Evolutionary conservation across 2,329 filamentous ascomycete genomes (phyloP), one percentile per base, ranked within the genome.

Genomic region (Ustulina deusta): DNA sequence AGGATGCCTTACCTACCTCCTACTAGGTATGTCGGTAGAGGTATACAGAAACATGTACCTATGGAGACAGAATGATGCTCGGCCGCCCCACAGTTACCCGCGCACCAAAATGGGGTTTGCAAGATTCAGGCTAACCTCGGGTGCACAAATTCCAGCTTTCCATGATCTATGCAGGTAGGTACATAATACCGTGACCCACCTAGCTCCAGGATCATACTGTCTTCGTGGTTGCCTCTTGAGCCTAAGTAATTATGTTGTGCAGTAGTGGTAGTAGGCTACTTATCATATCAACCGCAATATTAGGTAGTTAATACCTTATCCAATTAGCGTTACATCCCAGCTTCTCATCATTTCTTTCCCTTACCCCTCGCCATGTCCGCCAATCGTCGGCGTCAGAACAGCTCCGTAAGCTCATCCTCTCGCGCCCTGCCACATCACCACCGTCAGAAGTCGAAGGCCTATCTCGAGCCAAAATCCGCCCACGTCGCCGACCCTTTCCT

Each of bases 401-500:
- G 85, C 58, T 78, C 79, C 2, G 72, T 76, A 10, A 75, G 77
- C 56, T 74, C 72, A 51, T 75, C 64, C 52, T 61, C 81, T 17
- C 75, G 81, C 46, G 73, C 71, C 48, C 78, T 84, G 57, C 79
- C 80, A 27, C 78, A 81, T 55, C 84, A 86, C 70, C 75, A 76
- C 20, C 79, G 81, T 59, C 80, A 81, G 68, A 80, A 76, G 65
- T 77, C 78, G 5, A 79, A 74, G 63, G 77, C 79, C 32, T 75
- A 78, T 34, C 75, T 83, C 55, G 80, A 83, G 73, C 81, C 86
- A 60, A 86, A 83, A 74, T 89, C 89, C 4, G 79, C 84, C 62
- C 89, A 94, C 78, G 86, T 93, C 42, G 82, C 90, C 69, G 93
- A 97, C 76, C 86, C 90, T 13, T 88, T 89, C 62, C 86, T 97